These are phyloP conservation scores for Blastocrithidia nonstop DNA, from an alignment of 208 protist genomes.

Conservation along the genomic window DNA sequence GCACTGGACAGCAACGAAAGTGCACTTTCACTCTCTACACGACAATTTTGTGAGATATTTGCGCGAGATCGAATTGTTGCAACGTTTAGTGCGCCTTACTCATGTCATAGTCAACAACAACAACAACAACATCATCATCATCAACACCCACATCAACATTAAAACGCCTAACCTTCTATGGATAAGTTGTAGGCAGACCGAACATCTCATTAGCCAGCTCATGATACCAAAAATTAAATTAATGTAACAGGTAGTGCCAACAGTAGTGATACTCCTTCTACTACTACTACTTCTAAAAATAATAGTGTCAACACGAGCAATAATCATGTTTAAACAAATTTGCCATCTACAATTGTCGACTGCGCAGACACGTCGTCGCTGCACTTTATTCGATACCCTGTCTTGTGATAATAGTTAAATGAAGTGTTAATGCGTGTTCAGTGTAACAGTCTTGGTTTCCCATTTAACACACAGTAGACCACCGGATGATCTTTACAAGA, in stretches of 20 bases:
- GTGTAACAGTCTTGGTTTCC: constrained; percentile 71
- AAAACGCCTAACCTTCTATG: too few relatives aligned
- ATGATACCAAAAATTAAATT: too few relatives aligned
- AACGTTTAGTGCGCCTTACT: constrained; percentile 18
- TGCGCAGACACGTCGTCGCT: constrained; percentile 4
- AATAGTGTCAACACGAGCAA: background rate
- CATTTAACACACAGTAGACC: constrained; percentile 42
- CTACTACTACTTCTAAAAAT: background rate
- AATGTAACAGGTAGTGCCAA: too few relatives aligned
- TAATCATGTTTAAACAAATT: background rate
- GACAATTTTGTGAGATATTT: constrained; percentile 46
- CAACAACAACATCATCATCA: too few relatives aligned
- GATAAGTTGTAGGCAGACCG: too few relatives aligned
- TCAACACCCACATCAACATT: too few relatives aligned
- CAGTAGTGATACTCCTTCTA: too few relatives aligned
- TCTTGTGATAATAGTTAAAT: constrained; percentile 28
- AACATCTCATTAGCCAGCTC: too few relatives aligned
- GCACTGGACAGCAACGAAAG: constrained; percentile 20
- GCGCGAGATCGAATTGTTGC: constrained; percentile 28
- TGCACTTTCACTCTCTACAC: constrained; percentile 15
- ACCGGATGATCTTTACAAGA: constrained; percentile 57
- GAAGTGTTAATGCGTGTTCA: constrained; percentile 42
- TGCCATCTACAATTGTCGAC: background rate
- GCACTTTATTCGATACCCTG: constrained; percentile 19
- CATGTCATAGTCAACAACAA: too few relatives aligned